phyloP scores from a whole-genome alignment of 192 early-diverging fungal genomes.

The Mortierella antarctica region DNA sequence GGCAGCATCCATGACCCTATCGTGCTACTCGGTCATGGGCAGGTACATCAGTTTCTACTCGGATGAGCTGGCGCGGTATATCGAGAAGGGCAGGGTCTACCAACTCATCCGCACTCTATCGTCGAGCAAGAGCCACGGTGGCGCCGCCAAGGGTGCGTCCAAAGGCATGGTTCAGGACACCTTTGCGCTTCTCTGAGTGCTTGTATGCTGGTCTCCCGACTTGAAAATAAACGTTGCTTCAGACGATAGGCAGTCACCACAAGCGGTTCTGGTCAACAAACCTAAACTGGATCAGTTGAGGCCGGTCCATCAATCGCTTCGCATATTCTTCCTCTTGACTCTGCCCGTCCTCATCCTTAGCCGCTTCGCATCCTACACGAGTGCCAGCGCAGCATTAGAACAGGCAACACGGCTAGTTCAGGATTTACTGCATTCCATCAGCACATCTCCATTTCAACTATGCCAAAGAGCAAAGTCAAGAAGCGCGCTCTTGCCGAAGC shows the following conservation, averaged over 20 bases:
- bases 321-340: no score
- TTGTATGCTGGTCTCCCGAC: no score
- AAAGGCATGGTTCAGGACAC: no score
- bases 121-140: no score
- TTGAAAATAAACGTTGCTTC: no score
- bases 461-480: constrained; percentile 25
- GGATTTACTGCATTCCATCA: neutral
- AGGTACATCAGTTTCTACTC: constrained; percentile 14
- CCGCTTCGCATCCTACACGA: neutral
- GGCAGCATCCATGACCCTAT: neutral
- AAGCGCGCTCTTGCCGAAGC: constrained; percentile 1
- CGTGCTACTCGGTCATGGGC: neutral
- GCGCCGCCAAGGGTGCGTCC: no score
- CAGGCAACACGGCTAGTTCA: neutral
- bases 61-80: neutral
- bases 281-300: no score
- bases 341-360: no score
- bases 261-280: no score
- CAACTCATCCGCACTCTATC: neutral
- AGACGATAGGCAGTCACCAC: no score
- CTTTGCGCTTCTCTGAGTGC: no score
- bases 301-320: no score
- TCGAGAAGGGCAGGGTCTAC: neutral
- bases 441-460: neutral
- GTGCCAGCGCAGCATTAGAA: neutral